Evolutionary conservation across 441 rosid genomes (phyloP), one percentile per base, ranked within the genome.

Genomic region (Kokia cookei): DNA sequence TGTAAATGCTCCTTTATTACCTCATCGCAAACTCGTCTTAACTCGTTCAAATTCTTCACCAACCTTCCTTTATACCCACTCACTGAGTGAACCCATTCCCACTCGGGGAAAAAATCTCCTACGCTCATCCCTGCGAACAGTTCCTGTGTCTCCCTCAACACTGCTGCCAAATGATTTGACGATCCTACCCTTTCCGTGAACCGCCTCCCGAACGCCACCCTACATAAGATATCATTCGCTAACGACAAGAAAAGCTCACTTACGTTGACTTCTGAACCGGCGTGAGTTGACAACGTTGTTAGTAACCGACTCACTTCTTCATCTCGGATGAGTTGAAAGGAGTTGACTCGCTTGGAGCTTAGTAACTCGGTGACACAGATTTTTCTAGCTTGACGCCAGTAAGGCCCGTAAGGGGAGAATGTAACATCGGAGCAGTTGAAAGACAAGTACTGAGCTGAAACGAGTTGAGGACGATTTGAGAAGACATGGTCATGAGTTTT

Each of bases 351-450:
- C 32, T 74, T 83, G 19, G 73, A 22, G 73, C 84, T 77, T 15
- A 84, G 83, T 63, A 85, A 68, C 77, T 86, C 87, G 0, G 82
- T 43, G 3, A 83, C 80, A 61, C 85, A 84, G 15, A 83, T 79
- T 42, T 77, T 87, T 13, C 87, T 75, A 0, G 75, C 86, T 60
- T 83, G 87, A 53, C 84, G 76, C 86, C 85, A 83, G 73, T 81
- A 84, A 0, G 79, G 72, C 9, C 90, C 88, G 65, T 78, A 71
- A 15, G 81, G 80, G 27, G 86, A 81, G 76, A 86, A 84, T 58
- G 82, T 76, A 42, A 83, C 72, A 35, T 86, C 85, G 0, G 84
- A 75, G 75, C 83, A 78, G 54, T 86, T 82, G 29, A 80, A 84
- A 10, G 84, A 86, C 37, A 84, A 79, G 82, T 67, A 76, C 74